Evolutionary conservation across 1,139 yeast genomes (phyloP), one percentile per base, ranked within the genome.

Genomic region (Candida anutae): DNA sequence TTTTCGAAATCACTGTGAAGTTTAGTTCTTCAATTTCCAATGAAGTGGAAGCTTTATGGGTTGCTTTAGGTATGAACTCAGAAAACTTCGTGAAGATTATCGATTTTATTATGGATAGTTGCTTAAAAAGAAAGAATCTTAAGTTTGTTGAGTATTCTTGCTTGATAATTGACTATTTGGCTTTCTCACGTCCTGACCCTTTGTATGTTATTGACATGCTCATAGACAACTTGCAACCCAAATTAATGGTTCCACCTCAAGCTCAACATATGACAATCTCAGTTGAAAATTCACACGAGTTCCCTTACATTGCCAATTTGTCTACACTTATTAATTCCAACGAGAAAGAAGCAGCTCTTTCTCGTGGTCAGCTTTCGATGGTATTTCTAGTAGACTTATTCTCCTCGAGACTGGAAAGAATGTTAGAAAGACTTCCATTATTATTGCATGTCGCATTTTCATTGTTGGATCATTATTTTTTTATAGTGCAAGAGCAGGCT

Each of bases 1-100:
- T 90, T 31, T 76, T 87, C 51, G 96, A 85, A 42, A 79, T 90
- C 24, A 84, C 96, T 0, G 76, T 85, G 24, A 74, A 75, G 32
- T 83, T 79, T 42, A 74, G 88, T 30, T 77, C 78, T 24, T 62
- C 66, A 11, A 74, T 84, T 41, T 83, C 84, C 27, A 80, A 80
- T 42, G 96, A 87, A 43, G 84, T 90, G 6, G 97, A 88, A 48
- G 94, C 94, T 0, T 55, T 90, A 21, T 93, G 99, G 99, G 85
- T 83, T 4, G 93, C 96, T 0, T 61, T 90, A 21, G 95, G 94
- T 2, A 75, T 75, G 30, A 70, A 72, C 21, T 67, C 76, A 8
- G 68, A 65, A 8, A 88, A 90, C 44, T 78, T 80, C 21, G 77
- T 77, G 32, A 75, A 74, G 6, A 81, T 87, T 13, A 55, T 84